These are phyloP conservation scores for Naganishia albida DNA, from an alignment of 1,284 basidiomycete genomes.

Conservation along the genomic window DNA sequence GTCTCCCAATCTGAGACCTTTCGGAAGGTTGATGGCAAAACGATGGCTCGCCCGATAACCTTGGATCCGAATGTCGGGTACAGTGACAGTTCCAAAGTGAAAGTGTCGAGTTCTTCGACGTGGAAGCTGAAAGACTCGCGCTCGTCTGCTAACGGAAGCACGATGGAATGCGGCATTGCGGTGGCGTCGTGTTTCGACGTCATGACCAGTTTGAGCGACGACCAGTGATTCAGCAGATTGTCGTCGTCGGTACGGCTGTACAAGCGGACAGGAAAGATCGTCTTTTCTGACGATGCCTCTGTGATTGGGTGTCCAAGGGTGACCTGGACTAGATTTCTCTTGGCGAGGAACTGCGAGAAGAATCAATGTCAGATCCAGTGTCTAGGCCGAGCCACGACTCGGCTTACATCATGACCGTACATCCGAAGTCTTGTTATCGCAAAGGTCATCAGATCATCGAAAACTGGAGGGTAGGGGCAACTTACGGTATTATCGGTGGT, in stretches of 20 bases:
- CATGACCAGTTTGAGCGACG: conserved; percentile 93
- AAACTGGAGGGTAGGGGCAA: conserved; percentile 27
- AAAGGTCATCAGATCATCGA: background rate
- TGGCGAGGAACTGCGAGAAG: conserved; percentile 64
- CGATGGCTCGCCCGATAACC: conserved; percentile 90
- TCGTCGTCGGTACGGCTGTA: conserved; percentile 54
- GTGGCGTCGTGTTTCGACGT: conserved; percentile 74
- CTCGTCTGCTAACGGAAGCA: conserved; percentile 78
- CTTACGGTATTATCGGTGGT: conserved; percentile 90
- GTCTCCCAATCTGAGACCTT: conserved; percentile 59
- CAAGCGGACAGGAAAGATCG: conserved; percentile 58
- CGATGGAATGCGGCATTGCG: conserved; percentile 82
- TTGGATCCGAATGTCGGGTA: conserved; percentile 99
- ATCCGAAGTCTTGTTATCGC: conserved; percentile 44
- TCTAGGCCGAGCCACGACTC: background rate
- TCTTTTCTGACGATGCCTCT: conserved; percentile 39
- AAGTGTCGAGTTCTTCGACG: conserved; percentile 68
- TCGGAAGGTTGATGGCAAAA: conserved; percentile 73
- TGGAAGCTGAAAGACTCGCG: conserved; percentile 89
- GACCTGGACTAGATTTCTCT: conserved; percentile 82
- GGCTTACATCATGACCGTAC: conserved; percentile 48
- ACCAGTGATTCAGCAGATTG: conserved; percentile 53
- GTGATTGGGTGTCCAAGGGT: conserved; percentile 71
- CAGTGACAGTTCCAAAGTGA: conserved; percentile 88
- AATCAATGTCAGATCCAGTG: background rate